Base-by-base conservation (phyloP, 208 protist genomes). In the Leptomonas seymouri region DNA sequence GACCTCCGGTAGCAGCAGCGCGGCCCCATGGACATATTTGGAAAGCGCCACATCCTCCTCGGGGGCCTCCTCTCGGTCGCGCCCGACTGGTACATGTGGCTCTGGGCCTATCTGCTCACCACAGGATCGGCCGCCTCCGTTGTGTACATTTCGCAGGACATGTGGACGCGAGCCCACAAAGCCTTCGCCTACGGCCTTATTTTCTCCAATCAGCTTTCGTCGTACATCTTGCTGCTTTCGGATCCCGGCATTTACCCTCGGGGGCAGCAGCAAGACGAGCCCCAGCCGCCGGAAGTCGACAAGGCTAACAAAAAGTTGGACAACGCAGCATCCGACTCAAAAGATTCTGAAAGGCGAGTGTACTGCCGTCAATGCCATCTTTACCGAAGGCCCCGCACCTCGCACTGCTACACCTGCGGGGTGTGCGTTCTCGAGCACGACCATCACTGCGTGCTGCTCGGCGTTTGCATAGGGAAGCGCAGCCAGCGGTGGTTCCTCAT, bases 341-440 rank as follows among this genome's bases (percentile, higher is more conserved):
- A 53, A 74, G 72, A 2, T 45, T 76, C 0, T 61, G 60, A 8
- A 55, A 54, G 23, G 48, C 70, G 12, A 61, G 67, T 25, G 42
- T 86, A 80, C 61, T 95, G 90, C 67, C 78, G 74, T 23, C 68
- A 85, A 12, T 95, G 90, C 61, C 57, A 57, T 12, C 50, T 94
- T 15, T 76, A 74, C 14, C 80, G 88, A 0, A 87, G 86, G 3
- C 79, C 77, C 8, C 89, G 84, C 23, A 71, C 80, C 0, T 79
- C 87, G 15, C 88, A 95, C 79, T 96, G 91, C 81, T 93, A 89
- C 56, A 34, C 66, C 9, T 96, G 91, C 66, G 77, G 81, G 23
- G 87, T 93, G 21, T 97, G 93, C 63, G 74, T 96, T 25, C 58
- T 80, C n/a, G 81, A 90, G 46, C 86, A 90, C 64, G 87, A 97